Conservation (phyloP, 2,329 filamentous ascomycete genomes). For the Fusarium irregulare region DNA sequence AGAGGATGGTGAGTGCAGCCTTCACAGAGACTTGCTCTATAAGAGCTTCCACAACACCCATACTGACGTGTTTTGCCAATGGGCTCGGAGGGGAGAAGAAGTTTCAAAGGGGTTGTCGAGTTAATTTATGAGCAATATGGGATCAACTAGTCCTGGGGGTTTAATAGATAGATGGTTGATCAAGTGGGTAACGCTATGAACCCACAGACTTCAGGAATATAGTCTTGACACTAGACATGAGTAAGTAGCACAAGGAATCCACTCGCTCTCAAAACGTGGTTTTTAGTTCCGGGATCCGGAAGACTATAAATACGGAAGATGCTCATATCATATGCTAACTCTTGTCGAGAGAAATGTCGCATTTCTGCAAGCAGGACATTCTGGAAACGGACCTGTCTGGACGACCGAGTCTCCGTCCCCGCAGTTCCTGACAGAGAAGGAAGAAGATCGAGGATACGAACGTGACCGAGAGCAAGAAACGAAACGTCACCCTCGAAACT, state of each 20-base stretch:
- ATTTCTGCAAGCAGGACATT: not conserved
- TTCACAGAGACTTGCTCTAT: constrained; percentile 58
- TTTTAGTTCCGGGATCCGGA: not conserved
- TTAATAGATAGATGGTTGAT: not conserved
- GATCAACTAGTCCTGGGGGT: not conserved
- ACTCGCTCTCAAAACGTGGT: not conserved
- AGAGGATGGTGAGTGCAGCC: constrained; percentile 52
- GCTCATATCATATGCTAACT: not conserved
- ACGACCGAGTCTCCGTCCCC: constrained; percentile 26
- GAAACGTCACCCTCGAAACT: constrained; percentile 33
- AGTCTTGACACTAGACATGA: not conserved
- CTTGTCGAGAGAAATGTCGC: not conserved
- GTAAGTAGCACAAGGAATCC: not conserved
- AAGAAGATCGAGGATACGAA: not conserved
- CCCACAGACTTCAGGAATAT: not conserved
- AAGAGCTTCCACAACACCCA: constrained; percentile 64
- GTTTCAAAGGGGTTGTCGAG: too few relatives aligned
- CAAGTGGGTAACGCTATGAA: constrained; percentile 6
- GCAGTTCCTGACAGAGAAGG: constrained; percentile 2
- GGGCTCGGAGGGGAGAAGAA: not conserved
- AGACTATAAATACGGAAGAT: constrained; percentile 6
- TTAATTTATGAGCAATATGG: not conserved
- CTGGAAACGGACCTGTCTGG: constrained; percentile 20
- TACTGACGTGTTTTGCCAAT: constrained; percentile 40
- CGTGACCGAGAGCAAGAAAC: not conserved